Evolutionary conservation across 2,329 filamentous ascomycete species (phyloP), one percentile per base, ranked within the genome.

Genomic region (Nigrograna mackinnonii): DNA sequence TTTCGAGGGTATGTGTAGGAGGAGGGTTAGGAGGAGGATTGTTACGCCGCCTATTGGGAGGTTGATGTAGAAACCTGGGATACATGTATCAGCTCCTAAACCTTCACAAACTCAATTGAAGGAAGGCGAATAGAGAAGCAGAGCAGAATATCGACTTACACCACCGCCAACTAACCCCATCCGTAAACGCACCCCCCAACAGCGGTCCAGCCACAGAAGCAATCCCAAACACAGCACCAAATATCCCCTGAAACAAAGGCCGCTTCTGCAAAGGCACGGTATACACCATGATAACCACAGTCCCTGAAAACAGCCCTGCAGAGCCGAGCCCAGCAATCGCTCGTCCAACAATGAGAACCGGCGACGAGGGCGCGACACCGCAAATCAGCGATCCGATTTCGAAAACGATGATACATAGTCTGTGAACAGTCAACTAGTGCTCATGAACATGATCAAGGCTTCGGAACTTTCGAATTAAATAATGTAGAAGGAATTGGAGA

Each of bases 301-400:
- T 32, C 3, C 44, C 44, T 19, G 33, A 35, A 67, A 35, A 70
- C 9, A 76, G 66, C 14, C 73, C 73, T 11, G 70, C 71, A 5
- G 61, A 59, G 2, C 72, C 74, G 1, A 73, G 35, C 19, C 74
- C 74, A 22, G 71, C 60, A 16, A 77, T 55, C 1, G 68, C 66
- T 17, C 72, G 57, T 30, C 46, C 74, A 26, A 74, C 52, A 43
- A 77, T 73, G 16, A 77, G 53, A 17, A 70, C 67, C 5, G 16
- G 58, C n/a, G 70, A 73, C 36, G 58, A 69, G 57, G 34, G 43
- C 3, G 57, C 50, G 2, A 43, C 41, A 11, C 55, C 72, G 40
- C 68, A 72, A 34, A 74, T 56, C 22, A 69, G 35, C 11, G 55
- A 64, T 2, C 71, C 71, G 12, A 70, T 9, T 44, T 73, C 70